Evolutionary conservation across 345 rosid genomes (phyloP), one percentile per base, ranked within the genome.

Genomic region (Mercurialis annua): DNA sequence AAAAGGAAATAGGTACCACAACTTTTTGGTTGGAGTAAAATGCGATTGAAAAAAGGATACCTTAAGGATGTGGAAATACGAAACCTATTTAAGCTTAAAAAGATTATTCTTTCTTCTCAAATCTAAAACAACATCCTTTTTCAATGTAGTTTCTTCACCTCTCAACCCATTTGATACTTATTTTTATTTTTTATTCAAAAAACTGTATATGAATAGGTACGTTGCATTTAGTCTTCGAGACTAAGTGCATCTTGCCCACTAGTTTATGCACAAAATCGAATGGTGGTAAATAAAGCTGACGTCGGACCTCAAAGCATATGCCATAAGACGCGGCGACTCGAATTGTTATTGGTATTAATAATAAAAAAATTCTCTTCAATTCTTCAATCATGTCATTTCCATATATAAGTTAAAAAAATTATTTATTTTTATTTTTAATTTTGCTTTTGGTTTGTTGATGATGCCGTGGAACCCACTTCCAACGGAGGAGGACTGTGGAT

Each of bases 401-500:
- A 12, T 7, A 55, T 20, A 48, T 57, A 6, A 57, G 21, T 34
- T 53, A 12, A 49, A 43, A 34, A 48, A 8, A 46, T 2, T 6
- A 16, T 26, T 49, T 15, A 9, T 44, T 8, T 38, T 40, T 15
- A 2, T 46, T 24, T 48, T 63, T 50, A 27, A 44, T 42, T 52
- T 29, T 2, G 16, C 14, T 1, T 68, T 50, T 15, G 3, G 24
- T 23, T 1, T 10, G 20, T 71, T 64, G 76, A 46, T 76, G 77
- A 73, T 77, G 85, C 65, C 86, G 83, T 83, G 89, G 89, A 85
- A 81, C 83, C 83, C 89, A 87, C 89, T 78, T 85, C 87, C 86
- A 65, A 65, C 46, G 89, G 89, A 69, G 82, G 84, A 84, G 82
- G 88, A 71, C 79, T 58, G 23, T 18, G 49, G 49, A 34, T 40